Conservation (phyloP, 306 rosid species). For the Dryas alaskensis region DNA sequence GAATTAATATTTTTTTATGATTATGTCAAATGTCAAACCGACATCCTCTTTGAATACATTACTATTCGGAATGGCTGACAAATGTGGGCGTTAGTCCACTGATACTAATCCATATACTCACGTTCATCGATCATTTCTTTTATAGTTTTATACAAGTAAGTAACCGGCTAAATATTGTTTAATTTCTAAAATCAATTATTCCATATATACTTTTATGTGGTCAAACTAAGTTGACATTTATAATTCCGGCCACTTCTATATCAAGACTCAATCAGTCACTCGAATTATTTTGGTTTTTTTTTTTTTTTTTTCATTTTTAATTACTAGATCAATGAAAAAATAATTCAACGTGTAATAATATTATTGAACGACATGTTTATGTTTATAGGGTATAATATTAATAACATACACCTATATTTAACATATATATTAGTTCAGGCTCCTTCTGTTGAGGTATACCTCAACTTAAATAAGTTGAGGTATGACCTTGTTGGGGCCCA, state of each 20-base stretch:
- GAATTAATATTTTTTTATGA: background rate
- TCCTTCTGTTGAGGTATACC: too few relatives aligned
- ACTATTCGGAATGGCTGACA: background rate
- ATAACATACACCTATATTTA: too few relatives aligned
- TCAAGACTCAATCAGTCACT: background rate
- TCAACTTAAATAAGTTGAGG: too few relatives aligned
- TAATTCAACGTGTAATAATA: too few relatives aligned
- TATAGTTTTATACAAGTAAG: background rate
- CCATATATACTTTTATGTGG: background rate
- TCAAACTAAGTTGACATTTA: background rate
- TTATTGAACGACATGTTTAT: too few relatives aligned
- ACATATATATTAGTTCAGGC: too few relatives aligned
- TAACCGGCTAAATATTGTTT: background rate
- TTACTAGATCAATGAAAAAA: too few relatives aligned
- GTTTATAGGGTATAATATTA: too few relatives aligned
- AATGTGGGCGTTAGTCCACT: background rate
- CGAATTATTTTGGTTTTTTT: background rate
- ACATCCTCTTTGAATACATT: background rate
- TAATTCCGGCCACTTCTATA: background rate
- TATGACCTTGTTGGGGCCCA: too few relatives aligned
- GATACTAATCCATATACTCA: background rate
- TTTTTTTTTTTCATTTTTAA: background rate
- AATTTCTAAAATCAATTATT: background rate
- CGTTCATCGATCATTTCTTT: background rate
- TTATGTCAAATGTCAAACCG: slow-evolving; percentile 11